A percentile compares a stretch with the other conserved stretches of the same genome.
phyloP scores from a whole-genome alignment of 2,329 filamentous ascomycete species.

The Scedosporium apiospermum region DNA sequence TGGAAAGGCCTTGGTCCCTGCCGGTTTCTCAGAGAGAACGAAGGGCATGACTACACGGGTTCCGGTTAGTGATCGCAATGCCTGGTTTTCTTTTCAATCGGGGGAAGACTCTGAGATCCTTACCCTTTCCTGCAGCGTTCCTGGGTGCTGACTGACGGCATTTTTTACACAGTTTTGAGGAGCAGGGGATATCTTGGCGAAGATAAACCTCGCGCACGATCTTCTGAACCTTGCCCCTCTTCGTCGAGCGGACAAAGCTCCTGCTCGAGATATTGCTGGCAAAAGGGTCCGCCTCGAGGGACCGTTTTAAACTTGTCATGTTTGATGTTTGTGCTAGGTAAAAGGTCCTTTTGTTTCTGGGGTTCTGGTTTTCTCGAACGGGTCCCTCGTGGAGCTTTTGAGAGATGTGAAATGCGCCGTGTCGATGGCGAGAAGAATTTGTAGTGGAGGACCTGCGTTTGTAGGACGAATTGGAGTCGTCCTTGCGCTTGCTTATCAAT shows the following conservation, averaged over 20 bases:
- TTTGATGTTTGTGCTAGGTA: constrained; percentile 9
- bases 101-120: constrained; percentile 15
- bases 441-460: constrained; percentile 7
- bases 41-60: constrained; percentile 58
- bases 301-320: constrained; percentile 59
- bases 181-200: constrained; percentile 93
- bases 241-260: constrained; percentile 88
- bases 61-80: neutral
- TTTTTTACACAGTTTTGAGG: constrained; percentile 72
- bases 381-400: neutral
- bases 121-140: constrained; percentile 71
- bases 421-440: constrained; percentile 10
- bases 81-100: neutral
- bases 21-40: constrained; percentile 80
- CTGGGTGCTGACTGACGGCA: constrained; percentile 68
- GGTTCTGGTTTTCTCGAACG: neutral
- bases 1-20: constrained; percentile 71
- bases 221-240: constrained; percentile 96
- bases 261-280: constrained; percentile 84
- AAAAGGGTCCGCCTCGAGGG: constrained; percentile 39
- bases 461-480: constrained; percentile 13
- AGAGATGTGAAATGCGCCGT: constrained; percentile 13
- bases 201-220: constrained; percentile 95
- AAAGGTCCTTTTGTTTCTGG: neutral
- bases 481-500: constrained; percentile 22